Conservation (phyloP, 495 filamentous ascomycete species). For the Penicillium canariense region DNA sequence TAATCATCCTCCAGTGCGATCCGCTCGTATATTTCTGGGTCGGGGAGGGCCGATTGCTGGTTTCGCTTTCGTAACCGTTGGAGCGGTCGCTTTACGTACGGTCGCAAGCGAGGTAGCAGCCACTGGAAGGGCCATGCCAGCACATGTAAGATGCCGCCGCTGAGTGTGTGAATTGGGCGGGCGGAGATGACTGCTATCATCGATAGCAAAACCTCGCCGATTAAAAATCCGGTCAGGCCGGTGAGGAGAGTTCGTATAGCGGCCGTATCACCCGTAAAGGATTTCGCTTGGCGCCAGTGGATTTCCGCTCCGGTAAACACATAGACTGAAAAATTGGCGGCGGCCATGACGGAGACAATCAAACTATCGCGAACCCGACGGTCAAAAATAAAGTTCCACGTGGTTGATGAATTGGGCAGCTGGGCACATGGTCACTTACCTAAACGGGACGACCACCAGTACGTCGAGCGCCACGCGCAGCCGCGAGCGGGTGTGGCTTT, state of each 20-base stretch:
- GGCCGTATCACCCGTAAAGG: constrained; percentile 36
- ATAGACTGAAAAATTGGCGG: constrained; percentile 40
- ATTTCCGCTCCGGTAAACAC: constrained; percentile 41
- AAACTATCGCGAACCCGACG: too few relatives aligned
- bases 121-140: constrained; percentile 31
- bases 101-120: constrained; percentile 17
- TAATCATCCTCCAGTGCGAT: constrained; percentile 30
- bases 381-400: background rate
- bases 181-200: constrained; percentile 28
- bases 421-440: constrained; percentile 26
- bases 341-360: constrained; percentile 36
- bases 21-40: constrained; percentile 33
- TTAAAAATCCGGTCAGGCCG: constrained; percentile 38
- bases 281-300: constrained; percentile 40
- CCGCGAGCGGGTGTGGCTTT: constrained; percentile 22
- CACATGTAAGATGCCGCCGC: constrained; percentile 32
- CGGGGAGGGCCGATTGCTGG: constrained; percentile 19
- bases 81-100: constrained; percentile 7
- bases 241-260: constrained; percentile 37
- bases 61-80: constrained; percentile 7
- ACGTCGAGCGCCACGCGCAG: constrained; percentile 18
- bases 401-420: background rate
- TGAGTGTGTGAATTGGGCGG: constrained; percentile 21
- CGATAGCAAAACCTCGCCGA: constrained; percentile 31
- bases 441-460: constrained; percentile 32